Base-by-base conservation (phyloP, 768 basidiomycete species). In the Omphalotus guepiniiformis region DNA sequence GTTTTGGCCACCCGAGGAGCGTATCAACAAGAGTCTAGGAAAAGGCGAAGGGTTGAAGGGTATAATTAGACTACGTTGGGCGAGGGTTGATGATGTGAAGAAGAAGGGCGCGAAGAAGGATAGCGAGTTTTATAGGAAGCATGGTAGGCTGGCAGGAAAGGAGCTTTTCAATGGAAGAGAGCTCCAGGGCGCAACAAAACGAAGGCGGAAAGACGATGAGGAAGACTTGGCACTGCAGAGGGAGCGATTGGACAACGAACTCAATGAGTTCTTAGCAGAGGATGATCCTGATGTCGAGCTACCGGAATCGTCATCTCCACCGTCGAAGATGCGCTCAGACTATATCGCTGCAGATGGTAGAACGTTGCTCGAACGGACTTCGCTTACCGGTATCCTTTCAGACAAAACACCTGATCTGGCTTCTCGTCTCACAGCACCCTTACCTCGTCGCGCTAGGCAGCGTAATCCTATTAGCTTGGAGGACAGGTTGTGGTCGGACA, bases 111-210 rank as follows among this genome's bases (percentile, higher is more conserved):
- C 90, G 3, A 79, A 76, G 60, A 70, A 68, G 47, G 75, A 84
- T 52, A 91, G 88, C 58, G 67, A 84, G 55, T 93, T 91, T 54
- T 93, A 93, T 64, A 80, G 65, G 63, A 85, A 79, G 57, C 85
- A 91, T 49, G 90, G 88, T 15, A 58, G 56, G 46, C 59, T 61
- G 25, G 83, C 83, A 3, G 88, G 87, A 47, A 88, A 82, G 59
- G 79, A 82, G 48, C 55, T 64, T 5, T 71, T 73, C 42, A 59
- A 66, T 53, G 69, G 50, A 57, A 69, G 53, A 51, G 70, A 54
- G 47, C 56, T 57, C 25, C 56, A 58, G 28, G 36, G 13, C 19
- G 43, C 25, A 26, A 60, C 57, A 55, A 72, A 69, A 55, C 62
- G 63, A 51, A 65, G 62, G 64, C 58, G 54, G 36, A 63, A 65